Percentiles rank a stretch among this genome's conserved stretches.
These are phyloP conservation scores for Fusarium robinianum DNA, from an alignment of 2,329 filamentous ascomycete genomes.

Conservation along the genomic window DNA sequence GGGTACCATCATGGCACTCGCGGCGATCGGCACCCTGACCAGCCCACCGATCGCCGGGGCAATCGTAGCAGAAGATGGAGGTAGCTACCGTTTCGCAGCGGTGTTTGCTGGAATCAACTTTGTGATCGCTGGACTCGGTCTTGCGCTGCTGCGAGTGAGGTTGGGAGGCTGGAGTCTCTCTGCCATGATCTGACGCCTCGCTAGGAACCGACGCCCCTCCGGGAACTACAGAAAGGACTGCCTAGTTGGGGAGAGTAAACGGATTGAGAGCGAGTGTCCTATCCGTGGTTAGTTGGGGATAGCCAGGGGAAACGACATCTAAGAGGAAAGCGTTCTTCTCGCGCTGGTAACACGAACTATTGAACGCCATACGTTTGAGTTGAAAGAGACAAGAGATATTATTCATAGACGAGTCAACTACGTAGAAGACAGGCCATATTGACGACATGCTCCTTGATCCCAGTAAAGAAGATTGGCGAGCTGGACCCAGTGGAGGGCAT, in stretches of 20 bases:
- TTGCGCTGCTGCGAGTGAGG: constrained; percentile 18
- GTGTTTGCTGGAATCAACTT: constrained; percentile 25
- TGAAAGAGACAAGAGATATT: too few relatives aligned
- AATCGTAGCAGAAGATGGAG: constrained; percentile 16
- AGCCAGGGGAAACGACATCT: not conserved
- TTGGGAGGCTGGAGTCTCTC: constrained; percentile 21
- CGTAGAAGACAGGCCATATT: too few relatives aligned
- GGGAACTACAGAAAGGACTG: not conserved
- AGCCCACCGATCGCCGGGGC: constrained; percentile 21
- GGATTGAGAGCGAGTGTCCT: too few relatives aligned
- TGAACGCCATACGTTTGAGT: constrained; percentile 13
- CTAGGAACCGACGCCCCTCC: not conserved
- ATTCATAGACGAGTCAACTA: too few relatives aligned
- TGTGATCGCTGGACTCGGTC: constrained; percentile 15
- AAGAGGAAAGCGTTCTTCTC: not conserved
- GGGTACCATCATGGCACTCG: constrained; percentile 21
- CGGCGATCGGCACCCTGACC: constrained; percentile 18
- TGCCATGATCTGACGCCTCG: constrained; percentile 10
- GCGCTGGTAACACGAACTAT: constrained; percentile 10
- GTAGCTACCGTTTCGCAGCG: constrained; percentile 24
- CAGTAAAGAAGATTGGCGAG: too few relatives aligned
- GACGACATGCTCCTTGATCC: too few relatives aligned
- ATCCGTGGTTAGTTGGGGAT: too few relatives aligned
- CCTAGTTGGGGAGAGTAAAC: not conserved
- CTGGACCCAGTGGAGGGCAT: too few relatives aligned